Conservation (phyloP, 495 filamentous ascomycete genomes). For the Lasiosphaeriaceae sp. region DNA sequence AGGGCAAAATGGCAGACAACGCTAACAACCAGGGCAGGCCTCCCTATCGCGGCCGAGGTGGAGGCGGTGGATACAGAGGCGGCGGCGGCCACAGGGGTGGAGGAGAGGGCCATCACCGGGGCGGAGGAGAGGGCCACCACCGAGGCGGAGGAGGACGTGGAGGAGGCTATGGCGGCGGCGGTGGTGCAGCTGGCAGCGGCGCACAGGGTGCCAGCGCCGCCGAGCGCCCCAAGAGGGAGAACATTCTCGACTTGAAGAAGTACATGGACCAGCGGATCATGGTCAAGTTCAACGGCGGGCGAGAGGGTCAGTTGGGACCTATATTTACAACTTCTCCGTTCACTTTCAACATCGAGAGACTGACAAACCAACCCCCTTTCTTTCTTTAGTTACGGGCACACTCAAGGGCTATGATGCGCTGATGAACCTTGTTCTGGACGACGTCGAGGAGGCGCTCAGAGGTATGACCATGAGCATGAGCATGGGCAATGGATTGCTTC, state of each 20-base stretch:
- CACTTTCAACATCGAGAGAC: neutral
- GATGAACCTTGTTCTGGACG: constrained; percentile 96
- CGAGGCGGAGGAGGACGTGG: constrained; percentile 37
- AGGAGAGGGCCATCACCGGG: constrained; percentile 49
- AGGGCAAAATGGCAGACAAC: constrained; percentile 1
- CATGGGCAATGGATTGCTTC: neutral
- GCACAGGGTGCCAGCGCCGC: constrained; percentile 33
- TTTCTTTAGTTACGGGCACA: constrained; percentile 66
- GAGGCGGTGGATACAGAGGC: constrained; percentile 37
- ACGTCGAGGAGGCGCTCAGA: constrained; percentile 83
- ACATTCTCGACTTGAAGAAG: constrained; percentile 90
- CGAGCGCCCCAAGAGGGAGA: constrained; percentile 90
- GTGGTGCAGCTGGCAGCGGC: too few relatives aligned
- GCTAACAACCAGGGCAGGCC: neutral
- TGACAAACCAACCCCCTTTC: neutral
- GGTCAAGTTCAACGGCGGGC: constrained; percentile 93
- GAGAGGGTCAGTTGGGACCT: constrained; percentile 64
- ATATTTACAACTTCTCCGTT: neutral
- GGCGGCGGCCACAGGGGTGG: constrained; percentile 40
- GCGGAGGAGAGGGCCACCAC: constrained; percentile 47
- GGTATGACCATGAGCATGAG: constrained; percentile 57
- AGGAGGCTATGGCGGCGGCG: constrained; percentile 7
- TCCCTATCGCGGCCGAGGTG: constrained; percentile 18
- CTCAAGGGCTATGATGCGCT: constrained; percentile 95
- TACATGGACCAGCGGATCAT: constrained; percentile 94